Evolutionary conservation across 352 stramenopile genomes (phyloP).

Genomic region (Phytopythium ostracodes): DNA sequence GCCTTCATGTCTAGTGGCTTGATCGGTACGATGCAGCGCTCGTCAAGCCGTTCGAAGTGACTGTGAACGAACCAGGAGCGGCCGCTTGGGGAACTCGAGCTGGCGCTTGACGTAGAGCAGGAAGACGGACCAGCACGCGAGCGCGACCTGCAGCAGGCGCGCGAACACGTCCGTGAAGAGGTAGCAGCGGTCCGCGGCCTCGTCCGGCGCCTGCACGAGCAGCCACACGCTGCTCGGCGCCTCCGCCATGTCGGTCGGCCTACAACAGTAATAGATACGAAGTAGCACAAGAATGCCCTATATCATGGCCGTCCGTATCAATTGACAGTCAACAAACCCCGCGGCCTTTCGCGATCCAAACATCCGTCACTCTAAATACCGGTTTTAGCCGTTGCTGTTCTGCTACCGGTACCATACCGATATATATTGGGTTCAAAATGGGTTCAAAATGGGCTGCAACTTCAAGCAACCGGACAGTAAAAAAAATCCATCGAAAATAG

Average conservation of each 20-base stretch:
- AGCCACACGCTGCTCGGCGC: constrained; percentile 7
- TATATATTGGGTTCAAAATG: too few relatives aligned
- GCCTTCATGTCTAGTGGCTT: background rate
- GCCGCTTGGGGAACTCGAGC: constrained; percentile 64
- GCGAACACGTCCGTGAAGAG: constrained; percentile 71
- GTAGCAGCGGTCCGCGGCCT: constrained; percentile 39
- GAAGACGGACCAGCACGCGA: constrained; percentile 46
- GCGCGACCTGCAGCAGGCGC: constrained; percentile 48
- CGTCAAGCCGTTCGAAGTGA: too few relatives aligned
- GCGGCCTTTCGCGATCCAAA: background rate
- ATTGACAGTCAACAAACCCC: too few relatives aligned
- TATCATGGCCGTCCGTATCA: too few relatives aligned
- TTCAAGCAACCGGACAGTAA: too few relatives aligned
- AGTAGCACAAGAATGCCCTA: too few relatives aligned
- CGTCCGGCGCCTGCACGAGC: constrained; percentile 13
- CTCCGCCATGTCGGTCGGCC: background rate
- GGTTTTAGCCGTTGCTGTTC: too few relatives aligned
- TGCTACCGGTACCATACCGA: too few relatives aligned
- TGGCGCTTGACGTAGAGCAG: constrained; percentile 79
- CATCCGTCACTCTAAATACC: background rate
- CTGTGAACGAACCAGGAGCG: constrained; percentile 28
- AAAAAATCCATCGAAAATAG: too few relatives aligned
- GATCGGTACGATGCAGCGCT: too few relatives aligned
- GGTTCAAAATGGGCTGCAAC: too few relatives aligned
- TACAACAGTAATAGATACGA: too few relatives aligned